These are phyloP conservation scores for Fusarium sp. DNA, from an alignment of 2,329 filamentous ascomycete species.

Conservation along the genomic window DNA sequence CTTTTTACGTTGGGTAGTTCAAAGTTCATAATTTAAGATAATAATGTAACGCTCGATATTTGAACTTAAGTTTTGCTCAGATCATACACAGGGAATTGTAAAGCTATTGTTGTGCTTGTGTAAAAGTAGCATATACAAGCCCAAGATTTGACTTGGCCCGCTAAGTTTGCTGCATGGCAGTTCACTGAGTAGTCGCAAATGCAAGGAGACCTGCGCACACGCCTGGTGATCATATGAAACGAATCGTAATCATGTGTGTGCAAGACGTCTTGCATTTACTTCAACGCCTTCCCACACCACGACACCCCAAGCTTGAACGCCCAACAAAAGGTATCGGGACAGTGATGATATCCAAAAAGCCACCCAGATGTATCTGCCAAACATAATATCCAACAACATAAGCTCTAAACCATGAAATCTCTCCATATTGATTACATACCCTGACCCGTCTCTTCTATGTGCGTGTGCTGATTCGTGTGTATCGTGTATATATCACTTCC, in stretches of 20 bases:
- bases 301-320: conserved; percentile 2
- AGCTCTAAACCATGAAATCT: not conserved
- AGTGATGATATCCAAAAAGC: conserved; percentile 3
- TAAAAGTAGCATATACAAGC: too few relatives aligned
- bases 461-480: conserved; percentile 19
- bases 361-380: conserved; percentile 13
- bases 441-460: conserved; percentile 1
- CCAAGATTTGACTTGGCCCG: too few relatives aligned
- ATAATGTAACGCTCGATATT: too few relatives aligned
- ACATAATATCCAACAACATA: not conserved
- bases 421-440: not conserved
- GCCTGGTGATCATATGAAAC: too few relatives aligned
- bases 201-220: too few relatives aligned
- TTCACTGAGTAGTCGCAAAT: too few relatives aligned
- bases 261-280: not conserved
- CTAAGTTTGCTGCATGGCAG: too few relatives aligned
- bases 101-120: too few relatives aligned
- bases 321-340: conserved; percentile 7
- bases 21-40: too few relatives aligned
- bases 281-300: conserved; percentile 16
- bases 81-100: too few relatives aligned
- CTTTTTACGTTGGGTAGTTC: too few relatives aligned
- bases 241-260: not conserved
- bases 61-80: too few relatives aligned
- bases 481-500: conserved; percentile 18